Conservation (phyloP, 768 basidiomycete species). For the Terana coerulea region DNA sequence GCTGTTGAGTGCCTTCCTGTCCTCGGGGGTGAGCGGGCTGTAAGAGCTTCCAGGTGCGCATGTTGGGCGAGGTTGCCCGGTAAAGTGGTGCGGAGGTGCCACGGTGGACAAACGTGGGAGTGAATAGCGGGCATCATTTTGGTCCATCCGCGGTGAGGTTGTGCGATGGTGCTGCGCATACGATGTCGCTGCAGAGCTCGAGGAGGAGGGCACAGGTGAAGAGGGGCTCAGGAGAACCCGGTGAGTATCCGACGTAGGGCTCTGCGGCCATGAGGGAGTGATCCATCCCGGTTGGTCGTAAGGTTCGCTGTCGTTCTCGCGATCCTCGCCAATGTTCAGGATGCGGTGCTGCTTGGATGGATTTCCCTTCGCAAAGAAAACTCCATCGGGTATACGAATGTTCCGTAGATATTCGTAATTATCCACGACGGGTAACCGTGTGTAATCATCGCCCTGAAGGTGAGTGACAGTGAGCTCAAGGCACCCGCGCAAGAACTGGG, state of each 20-base stretch:
- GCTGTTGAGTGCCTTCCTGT: conserved; percentile 30
- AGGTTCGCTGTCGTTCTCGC: conserved; percentile 18
- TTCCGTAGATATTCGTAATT: conserved; percentile 69
- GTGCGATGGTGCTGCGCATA: conserved; percentile 5
- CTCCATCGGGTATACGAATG: conserved; percentile 62
- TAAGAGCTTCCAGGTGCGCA: conserved; percentile 19
- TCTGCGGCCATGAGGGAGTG: conserved; percentile 18
- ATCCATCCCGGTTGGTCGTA: conserved; percentile 22
- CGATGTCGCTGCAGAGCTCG: conserved; percentile 12
- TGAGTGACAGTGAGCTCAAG: not conserved
- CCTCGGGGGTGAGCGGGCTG: conserved; percentile 31
- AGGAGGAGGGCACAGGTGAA: conserved; percentile 14
- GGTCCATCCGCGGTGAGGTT: conserved; percentile 6
- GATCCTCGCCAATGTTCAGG: conserved; percentile 24
- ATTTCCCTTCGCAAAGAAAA: conserved; percentile 64
- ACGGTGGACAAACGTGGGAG: conserved; percentile 26
- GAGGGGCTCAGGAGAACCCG: conserved; percentile 1
- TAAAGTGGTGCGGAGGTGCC: conserved; percentile 20
- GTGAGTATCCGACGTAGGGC: conserved; percentile 10
- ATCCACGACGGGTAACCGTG: conserved; percentile 66
- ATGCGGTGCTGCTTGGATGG: conserved; percentile 24
- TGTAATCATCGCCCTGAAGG: conserved; percentile 64
- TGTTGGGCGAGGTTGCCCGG: conserved; percentile 13
- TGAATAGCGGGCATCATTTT: conserved; percentile 9
- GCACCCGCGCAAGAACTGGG: conserved; percentile 4